Evolutionary conservation across 1,284 basidiomycete genomes (phyloP).

Genomic region (Vanrija sp.): DNA sequence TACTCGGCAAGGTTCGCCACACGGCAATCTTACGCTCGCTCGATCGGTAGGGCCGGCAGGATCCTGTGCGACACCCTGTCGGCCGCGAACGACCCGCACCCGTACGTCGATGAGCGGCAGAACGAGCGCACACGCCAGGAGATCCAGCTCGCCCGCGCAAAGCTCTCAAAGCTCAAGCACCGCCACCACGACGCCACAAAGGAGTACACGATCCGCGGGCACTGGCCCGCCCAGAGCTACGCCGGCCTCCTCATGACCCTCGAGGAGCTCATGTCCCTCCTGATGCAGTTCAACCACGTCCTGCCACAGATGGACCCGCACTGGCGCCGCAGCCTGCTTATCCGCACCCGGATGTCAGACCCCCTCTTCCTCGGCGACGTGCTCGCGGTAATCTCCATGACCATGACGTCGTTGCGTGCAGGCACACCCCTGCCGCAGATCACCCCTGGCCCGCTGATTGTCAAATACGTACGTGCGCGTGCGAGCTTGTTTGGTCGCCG

Average conservation of each 20-base stretch:
- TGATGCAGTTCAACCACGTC: conserved; percentile 48
- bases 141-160: conserved; percentile 36
- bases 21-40: conserved; percentile 46
- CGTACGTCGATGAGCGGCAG: conserved; percentile 19
- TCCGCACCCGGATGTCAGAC: conserved; percentile 70
- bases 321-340: conserved; percentile 72
- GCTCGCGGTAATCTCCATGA: conserved; percentile 66
- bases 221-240: conserved; percentile 47
- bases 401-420: conserved; percentile 60
- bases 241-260: conserved; percentile 40
- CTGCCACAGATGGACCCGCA: conserved; percentile 41
- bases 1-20: conserved; percentile 48
- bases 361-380: conserved; percentile 78
- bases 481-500: too few relatives aligned
- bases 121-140: conserved; percentile 29
- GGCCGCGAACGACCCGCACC: conserved; percentile 42
- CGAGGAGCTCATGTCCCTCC: conserved; percentile 40
- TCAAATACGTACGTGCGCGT: conserved; percentile 59
- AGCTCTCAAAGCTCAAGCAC: conserved; percentile 37
- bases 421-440: conserved; percentile 77
- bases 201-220: conserved; percentile 45
- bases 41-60: conserved; percentile 46
- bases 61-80: conserved; percentile 50
- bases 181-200: conserved; percentile 45
- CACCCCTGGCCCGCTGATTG: conserved; percentile 73